Evolutionary conservation across 148 eudicot species (phyloP).

Genomic region (Spergularia bocconei): DNA sequence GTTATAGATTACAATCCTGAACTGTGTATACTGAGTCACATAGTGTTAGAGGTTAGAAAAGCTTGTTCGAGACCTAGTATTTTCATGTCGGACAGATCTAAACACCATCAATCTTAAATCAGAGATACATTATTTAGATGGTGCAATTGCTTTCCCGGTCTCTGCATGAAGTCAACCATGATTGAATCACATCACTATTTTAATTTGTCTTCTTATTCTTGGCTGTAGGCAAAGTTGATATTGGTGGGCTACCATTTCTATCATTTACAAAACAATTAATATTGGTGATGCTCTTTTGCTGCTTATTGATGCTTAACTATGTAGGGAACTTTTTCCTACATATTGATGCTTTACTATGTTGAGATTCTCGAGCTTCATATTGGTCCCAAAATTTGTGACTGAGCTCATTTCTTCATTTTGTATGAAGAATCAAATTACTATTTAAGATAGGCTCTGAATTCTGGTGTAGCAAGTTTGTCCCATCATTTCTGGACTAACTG

Average conservation of each 20-base stretch:
- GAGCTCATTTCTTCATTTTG: not conserved
- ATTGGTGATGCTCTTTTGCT: slow-evolving; percentile 20
- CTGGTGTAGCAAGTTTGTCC: not conserved
- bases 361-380: slow-evolving; percentile 1
- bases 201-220: slow-evolving; percentile 21
- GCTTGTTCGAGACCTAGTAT: not conserved
- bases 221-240: slow-evolving; percentile 17
- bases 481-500: not conserved
- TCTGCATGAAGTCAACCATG: slow-evolving; percentile 30
- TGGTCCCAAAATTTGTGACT: slow-evolving; percentile 12
- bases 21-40: not conserved
- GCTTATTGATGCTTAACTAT: slow-evolving; percentile 7
- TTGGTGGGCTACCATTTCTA: slow-evolving; percentile 13
- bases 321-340: slow-evolving; percentile 9
- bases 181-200: slow-evolving; percentile 19
- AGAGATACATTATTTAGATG: not conserved
- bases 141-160: slow-evolving; percentile 3
- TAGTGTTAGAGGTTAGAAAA: not conserved
- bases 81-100: not conserved
- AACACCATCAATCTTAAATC: slow-evolving; percentile 7
- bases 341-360: slow-evolving; percentile 13
- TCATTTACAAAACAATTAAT: slow-evolving; percentile 18
- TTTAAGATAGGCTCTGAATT: not conserved
- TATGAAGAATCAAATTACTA: not conserved
- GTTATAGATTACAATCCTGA: not conserved